phyloP scores from a whole-genome alignment of 2,329 filamentous ascomycete species.

The Neoascochyta sp. region DNA sequence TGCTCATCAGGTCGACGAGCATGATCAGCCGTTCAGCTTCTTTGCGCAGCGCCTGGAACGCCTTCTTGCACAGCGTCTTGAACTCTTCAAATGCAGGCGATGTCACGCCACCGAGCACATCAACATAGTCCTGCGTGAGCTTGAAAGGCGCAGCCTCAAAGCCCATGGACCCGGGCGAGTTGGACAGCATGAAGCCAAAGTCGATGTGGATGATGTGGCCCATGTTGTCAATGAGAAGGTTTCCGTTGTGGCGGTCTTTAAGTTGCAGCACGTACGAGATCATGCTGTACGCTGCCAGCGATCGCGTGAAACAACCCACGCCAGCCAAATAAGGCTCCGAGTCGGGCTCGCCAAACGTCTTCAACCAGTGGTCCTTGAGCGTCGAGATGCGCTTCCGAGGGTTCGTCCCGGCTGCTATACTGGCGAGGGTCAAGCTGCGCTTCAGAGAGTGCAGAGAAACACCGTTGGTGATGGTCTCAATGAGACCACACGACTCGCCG shows the following conservation, averaged over 20 bases:
- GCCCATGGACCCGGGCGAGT: slow-evolving; percentile 77
- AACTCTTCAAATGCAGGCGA: slow-evolving; percentile 70
- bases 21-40: slow-evolving; percentile 79
- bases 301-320: slow-evolving; percentile 74
- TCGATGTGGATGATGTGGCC: slow-evolving; percentile 87
- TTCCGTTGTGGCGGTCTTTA: slow-evolving; percentile 83
- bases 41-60: slow-evolving; percentile 75
- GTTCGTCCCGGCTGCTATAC: slow-evolving; percentile 68
- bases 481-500: slow-evolving; percentile 76
- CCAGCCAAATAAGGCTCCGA: slow-evolving; percentile 67
- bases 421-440: slow-evolving; percentile 72
- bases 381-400: slow-evolving; percentile 73
- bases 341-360: slow-evolving; percentile 68
- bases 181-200: slow-evolving; percentile 86
- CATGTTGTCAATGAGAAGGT: slow-evolving; percentile 79
- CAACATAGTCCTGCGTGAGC: slow-evolving; percentile 79
- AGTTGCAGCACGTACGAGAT: slow-evolving; percentile 80
- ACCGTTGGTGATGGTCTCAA: slow-evolving; percentile 85
- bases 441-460: slow-evolving; percentile 85
- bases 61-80: slow-evolving; percentile 75
- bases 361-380: slow-evolving; percentile 75
- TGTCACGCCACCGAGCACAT: slow-evolving; percentile 71
- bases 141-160: slow-evolving; percentile 88
- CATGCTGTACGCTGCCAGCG: slow-evolving; percentile 80
- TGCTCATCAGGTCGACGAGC: slow-evolving; percentile 79